Evolutionary conservation across 2,329 filamentous ascomycete genomes (phyloP), one percentile per base, ranked within the genome.

Genomic region (Tolypocladium inflatum): DNA sequence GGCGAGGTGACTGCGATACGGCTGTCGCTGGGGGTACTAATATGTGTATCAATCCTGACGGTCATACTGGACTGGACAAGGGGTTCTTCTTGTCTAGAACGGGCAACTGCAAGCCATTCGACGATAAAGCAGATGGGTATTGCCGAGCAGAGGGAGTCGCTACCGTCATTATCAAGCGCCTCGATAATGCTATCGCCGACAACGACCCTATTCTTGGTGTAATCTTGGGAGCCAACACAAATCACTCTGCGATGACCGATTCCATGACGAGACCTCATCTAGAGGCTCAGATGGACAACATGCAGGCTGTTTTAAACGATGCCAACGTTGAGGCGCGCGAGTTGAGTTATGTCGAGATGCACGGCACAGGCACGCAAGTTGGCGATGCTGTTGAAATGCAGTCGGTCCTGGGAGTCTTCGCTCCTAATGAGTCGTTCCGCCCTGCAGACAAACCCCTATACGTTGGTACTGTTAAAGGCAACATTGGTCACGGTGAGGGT

Each of bases 341-440:
- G n/a, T n/a, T 37, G 35, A 84, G 85, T 70, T 95, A 94, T 65
- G 87, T 96, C 2, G 91, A 96, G 72, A 91, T 95, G 84, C 91
- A 96, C 69, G 91, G 91, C 6, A 96, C 91, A 1, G 91, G 91
- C 38, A 96, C 91, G 0, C 90, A 95, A 70, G 90, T 89, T 42
- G 91, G 91, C 58, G 91, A 96, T 67, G 86, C 85, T 2, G 87
- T 84, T 1, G 91, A 96, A 70, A 93, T 94, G 88, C 77, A 82
- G 1, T 91, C 88, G 0, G 89, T 96, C 52, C 83, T 86, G 3
- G 72, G 78, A 55, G 74, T 78, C 10, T 84, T 81, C 60, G 79
- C 79, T 0, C 6, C 6, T 10, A 37, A 6, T 10, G 65, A 75
- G 10, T 37, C 35, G 37, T 73, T 75, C 62, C 72, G 77, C 19